These are phyloP conservation scores for Fusarium penzigii DNA, from an alignment of 2,329 filamentous ascomycete genomes.

Conservation along the genomic window DNA sequence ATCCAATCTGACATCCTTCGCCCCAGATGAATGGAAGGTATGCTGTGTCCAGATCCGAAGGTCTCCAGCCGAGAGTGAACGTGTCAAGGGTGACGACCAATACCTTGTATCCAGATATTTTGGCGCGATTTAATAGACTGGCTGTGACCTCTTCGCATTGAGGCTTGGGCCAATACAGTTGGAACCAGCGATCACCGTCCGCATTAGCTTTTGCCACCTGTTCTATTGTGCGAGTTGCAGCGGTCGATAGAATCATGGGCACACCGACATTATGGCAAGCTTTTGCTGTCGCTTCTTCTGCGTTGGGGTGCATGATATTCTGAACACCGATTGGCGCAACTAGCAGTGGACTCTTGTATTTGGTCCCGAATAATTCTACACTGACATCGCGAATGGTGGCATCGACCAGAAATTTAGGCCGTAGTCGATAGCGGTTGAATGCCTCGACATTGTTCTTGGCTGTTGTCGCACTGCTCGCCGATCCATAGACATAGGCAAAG, in stretches of 20 bases:
- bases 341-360: slow-evolving; percentile 49
- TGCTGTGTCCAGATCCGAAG: slow-evolving; percentile 64
- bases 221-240: slow-evolving; percentile 63
- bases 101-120: slow-evolving; percentile 61
- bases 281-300: slow-evolving; percentile 63
- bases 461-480: slow-evolving; percentile 61
- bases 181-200: slow-evolving; percentile 65
- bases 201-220: slow-evolving; percentile 62
- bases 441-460: slow-evolving; percentile 61
- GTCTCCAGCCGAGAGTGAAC: slow-evolving; percentile 68
- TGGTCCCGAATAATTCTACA: slow-evolving; percentile 53
- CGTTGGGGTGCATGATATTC: slow-evolving; percentile 64
- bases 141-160: slow-evolving; percentile 63
- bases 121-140: slow-evolving; percentile 63
- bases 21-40: slow-evolving; percentile 62
- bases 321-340: slow-evolving; percentile 73
- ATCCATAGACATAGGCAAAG: slow-evolving; percentile 64
- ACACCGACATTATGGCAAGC: slow-evolving; percentile 61
- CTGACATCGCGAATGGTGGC: slow-evolving; percentile 48
- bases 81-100: slow-evolving; percentile 75
- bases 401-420: slow-evolving; percentile 52
- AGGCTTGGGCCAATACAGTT: slow-evolving; percentile 69
- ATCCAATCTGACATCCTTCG: slow-evolving; percentile 61
- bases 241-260: slow-evolving; percentile 69
- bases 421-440: slow-evolving; percentile 53